Conservation (phyloP, 495 filamentous ascomycete species). For the Annulohypoxylon nitens region DNA sequence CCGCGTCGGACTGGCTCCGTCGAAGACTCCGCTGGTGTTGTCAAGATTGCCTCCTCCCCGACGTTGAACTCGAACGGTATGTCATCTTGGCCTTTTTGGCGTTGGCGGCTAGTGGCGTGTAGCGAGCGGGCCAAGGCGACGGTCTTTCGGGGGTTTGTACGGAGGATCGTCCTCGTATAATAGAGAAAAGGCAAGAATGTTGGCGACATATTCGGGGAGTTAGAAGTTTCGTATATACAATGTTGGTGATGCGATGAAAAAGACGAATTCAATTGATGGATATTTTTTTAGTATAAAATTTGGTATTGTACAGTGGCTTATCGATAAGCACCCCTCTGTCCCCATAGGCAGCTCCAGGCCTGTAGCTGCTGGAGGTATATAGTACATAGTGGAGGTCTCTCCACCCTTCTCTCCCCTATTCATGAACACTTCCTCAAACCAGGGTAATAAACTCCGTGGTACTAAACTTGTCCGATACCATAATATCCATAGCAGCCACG, state of each 20-base stretch:
- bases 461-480: not conserved
- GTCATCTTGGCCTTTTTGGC: constrained; percentile 35
- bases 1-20: constrained; percentile 39
- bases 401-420: too few relatives aligned
- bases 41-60: constrained; percentile 20
- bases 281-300: too few relatives aligned
- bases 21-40: not conserved
- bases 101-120: constrained; percentile 30
- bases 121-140: constrained; percentile 38
- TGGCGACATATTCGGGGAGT: constrained; percentile 49
- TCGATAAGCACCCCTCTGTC: too few relatives aligned
- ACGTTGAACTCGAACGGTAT: constrained; percentile 57
- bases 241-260: not conserved
- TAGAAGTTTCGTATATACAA: not conserved
- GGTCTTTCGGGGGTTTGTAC: constrained; percentile 42
- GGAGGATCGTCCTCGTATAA: constrained; percentile 73
- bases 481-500: not conserved
- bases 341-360: too few relatives aligned
- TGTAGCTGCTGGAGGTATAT: too few relatives aligned
- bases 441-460: too few relatives aligned
- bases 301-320: too few relatives aligned
- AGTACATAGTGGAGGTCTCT: too few relatives aligned
- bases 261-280: not conserved
- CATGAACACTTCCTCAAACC: too few relatives aligned
- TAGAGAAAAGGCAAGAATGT: constrained; percentile 75